A percentile compares a stretch with the other conserved stretches of the same genome.
phyloP scores from a whole-genome alignment of 805 yeast genomes.

The Zygosaccharomyces bailii region DNA sequence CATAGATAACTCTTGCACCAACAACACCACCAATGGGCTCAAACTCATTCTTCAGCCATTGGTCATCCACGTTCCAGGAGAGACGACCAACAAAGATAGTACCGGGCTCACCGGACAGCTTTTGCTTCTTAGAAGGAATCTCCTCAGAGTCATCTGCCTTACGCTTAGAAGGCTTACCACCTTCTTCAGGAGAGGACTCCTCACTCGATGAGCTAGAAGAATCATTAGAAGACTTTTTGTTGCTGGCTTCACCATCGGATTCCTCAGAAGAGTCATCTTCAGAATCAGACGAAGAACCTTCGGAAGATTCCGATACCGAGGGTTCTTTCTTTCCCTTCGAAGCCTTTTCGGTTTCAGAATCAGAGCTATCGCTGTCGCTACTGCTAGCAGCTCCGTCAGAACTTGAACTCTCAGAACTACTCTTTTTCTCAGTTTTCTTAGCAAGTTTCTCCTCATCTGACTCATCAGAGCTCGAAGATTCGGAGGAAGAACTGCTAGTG shows the following conservation, averaged over 20 bases:
- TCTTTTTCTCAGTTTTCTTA: slow-evolving; percentile 31
- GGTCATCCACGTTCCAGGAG: slow-evolving; percentile 96
- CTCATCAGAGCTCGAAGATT: slow-evolving; percentile 14
- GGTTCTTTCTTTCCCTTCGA: slow-evolving; percentile 9
- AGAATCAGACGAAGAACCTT: slow-evolving; percentile 11
- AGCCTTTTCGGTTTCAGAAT: slow-evolving; percentile 23
- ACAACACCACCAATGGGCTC: slow-evolving; percentile 76
- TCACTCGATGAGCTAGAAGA: slow-evolving; percentile 23
- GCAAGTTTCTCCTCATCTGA: slow-evolving; percentile 21
- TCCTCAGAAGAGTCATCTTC: slow-evolving; percentile 27
- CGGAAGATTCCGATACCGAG: neutral
- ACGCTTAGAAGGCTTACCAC: slow-evolving; percentile 35
- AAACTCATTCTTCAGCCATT: slow-evolving; percentile 86
- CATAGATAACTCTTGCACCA: slow-evolving; percentile 89
- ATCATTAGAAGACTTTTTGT: slow-evolving; percentile 15
- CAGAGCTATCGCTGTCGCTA: slow-evolving; percentile 25
- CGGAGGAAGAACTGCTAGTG: slow-evolving; percentile 12
- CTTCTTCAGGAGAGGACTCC: slow-evolving; percentile 35
- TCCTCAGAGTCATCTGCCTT: slow-evolving; percentile 36
- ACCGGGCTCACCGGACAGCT: slow-evolving; percentile 58
- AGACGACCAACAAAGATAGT: slow-evolving; percentile 95
- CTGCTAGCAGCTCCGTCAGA: slow-evolving; percentile 23
- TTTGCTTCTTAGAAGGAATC: slow-evolving; percentile 46
- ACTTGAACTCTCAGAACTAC: slow-evolving; percentile 15
- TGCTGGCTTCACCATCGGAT: slow-evolving; percentile 17